Evolutionary conservation across 2,329 filamentous ascomycete species (phyloP), one percentile per base, ranked within the genome.

Genomic region (Penicillium sp.): DNA sequence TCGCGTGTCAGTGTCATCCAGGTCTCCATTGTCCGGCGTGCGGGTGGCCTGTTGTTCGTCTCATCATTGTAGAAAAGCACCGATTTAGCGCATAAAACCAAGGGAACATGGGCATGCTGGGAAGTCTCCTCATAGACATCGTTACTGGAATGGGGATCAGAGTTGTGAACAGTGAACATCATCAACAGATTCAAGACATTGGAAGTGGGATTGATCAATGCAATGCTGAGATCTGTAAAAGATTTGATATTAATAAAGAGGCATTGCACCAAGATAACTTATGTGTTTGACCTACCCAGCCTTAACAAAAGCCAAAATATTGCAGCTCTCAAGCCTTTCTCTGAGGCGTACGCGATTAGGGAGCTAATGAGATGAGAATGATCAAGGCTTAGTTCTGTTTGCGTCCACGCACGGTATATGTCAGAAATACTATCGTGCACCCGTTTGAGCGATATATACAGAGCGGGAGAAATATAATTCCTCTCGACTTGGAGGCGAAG

Each of bases 231-330:
- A 23, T 55, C 52, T 55, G 26, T 5, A 24, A 45, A 12, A 33
- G 7, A 18, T 6, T 35, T 21, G n/a, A 33, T 20, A 14, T 21
- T 35, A 14, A 9, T 12, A 33, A 9, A 33, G 11, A 28, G 18
- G 1, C 12, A 28, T 47, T 47, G 11, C n/a, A 30, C 5, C 20
- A 24, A 3, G 7, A 47, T 6, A 14, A 4, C 18, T 21, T 18
- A 20, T 6, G 5, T n/a, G 8, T n/a, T 7, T n/a, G n/a, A 60
- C 63, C 30, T 63, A 70, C 67, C 66, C 24, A 69, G 51, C 48
- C 68, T 62, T 46, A 66, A 20, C 48, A 64, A 62, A 47, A 68
- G 56, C 65, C 67, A 70, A 55, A 68, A 69, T 7, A 65, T 59
- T 7, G 64, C 61, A 3, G 66, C 64, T n/a, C 62, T 60, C 3